Percentiles rank a stretch among this genome's conserved stretches.
phyloP scores from a whole-genome alignment of 805 yeast species.

The Saccharomycopsis babjevae region DNA sequence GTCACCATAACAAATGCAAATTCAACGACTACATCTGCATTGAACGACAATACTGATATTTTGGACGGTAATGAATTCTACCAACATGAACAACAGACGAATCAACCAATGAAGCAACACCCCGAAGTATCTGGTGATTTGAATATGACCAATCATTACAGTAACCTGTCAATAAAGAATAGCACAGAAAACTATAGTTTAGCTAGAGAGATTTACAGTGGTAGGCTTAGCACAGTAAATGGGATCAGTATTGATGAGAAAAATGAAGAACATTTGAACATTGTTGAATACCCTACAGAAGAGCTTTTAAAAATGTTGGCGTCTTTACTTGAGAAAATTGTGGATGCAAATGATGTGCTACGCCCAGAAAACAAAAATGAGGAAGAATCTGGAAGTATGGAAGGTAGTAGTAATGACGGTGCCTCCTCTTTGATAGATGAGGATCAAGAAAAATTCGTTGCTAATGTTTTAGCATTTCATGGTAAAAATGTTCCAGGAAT shows the following conservation, averaged over 20 bases:
- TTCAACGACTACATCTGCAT: background rate
- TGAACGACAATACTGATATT: background rate
- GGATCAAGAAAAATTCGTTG: conserved; percentile 37
- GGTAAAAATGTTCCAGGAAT: conserved; percentile 97
- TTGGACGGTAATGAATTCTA: background rate
- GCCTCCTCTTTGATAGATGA: conserved; percentile 23
- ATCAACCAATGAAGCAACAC: background rate
- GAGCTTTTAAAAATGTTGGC: conserved; percentile 79
- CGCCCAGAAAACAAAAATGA: conserved; percentile 65
- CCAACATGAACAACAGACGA: background rate
- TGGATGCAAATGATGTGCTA: conserved; percentile 79
- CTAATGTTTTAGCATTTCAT: conserved; percentile 79
- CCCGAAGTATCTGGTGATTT: background rate
- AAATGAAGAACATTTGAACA: conserved; percentile 49
- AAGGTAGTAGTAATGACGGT: conserved; percentile 50
- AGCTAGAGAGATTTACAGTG: conserved; percentile 14
- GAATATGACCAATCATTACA: background rate
- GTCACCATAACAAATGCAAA: background rate
- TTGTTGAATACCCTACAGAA: conserved; percentile 73
- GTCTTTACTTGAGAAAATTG: conserved; percentile 72
- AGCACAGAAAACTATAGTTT: conserved; percentile 13
- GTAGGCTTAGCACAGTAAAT: conserved; percentile 17
- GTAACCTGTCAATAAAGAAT: background rate
- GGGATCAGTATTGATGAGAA: conserved; percentile 17
- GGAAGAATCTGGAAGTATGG: conserved; percentile 78